These are phyloP conservation scores for Salix viminalis DNA, from an alignment of 345 rosid species.

Conservation along the genomic window DNA sequence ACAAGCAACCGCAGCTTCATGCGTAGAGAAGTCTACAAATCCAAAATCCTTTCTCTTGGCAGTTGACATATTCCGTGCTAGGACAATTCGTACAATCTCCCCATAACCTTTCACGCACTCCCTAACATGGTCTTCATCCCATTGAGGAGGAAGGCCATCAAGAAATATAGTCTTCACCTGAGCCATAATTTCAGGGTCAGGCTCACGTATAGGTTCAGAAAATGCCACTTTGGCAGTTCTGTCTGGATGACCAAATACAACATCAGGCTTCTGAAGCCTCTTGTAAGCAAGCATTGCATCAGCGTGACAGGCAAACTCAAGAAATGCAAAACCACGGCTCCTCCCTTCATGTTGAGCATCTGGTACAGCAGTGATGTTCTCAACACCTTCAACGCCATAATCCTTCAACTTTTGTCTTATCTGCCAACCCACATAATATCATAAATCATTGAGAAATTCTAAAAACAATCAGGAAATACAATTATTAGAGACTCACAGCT, in stretches of 20 bases:
- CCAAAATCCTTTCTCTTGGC: slow-evolving; percentile 66
- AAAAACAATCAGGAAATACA: not conserved
- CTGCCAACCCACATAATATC: slow-evolving; percentile 28
- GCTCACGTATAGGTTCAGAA: slow-evolving; percentile 61
- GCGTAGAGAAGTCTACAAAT: slow-evolving; percentile 54
- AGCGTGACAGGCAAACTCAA: slow-evolving; percentile 55
- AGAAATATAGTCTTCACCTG: slow-evolving; percentile 60
- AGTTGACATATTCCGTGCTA: slow-evolving; percentile 59
- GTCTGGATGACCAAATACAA: slow-evolving; percentile 56
- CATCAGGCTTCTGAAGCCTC: slow-evolving; percentile 67
- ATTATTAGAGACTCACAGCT: slow-evolving; percentile 44
- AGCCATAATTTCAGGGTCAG: slow-evolving; percentile 65
- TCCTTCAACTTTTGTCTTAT: slow-evolving; percentile 54
- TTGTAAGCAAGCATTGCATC: slow-evolving; percentile 64
- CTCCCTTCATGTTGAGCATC: slow-evolving; percentile 57
- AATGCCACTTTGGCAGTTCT: slow-evolving; percentile 70
- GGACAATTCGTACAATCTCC: slow-evolving; percentile 41
- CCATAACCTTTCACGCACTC: slow-evolving; percentile 40
- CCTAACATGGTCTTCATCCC: slow-evolving; percentile 56
- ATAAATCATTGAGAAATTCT: slow-evolving; percentile 17
- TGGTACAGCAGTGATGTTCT: slow-evolving; percentile 50
- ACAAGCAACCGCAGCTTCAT: slow-evolving; percentile 51
- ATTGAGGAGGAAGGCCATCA: slow-evolving; percentile 58
- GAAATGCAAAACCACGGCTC: slow-evolving; percentile 70
- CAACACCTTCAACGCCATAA: slow-evolving; percentile 50